Evolutionary conservation across 1,139 yeast genomes (phyloP).

Genomic region (Suhomyces terraborum): DNA sequence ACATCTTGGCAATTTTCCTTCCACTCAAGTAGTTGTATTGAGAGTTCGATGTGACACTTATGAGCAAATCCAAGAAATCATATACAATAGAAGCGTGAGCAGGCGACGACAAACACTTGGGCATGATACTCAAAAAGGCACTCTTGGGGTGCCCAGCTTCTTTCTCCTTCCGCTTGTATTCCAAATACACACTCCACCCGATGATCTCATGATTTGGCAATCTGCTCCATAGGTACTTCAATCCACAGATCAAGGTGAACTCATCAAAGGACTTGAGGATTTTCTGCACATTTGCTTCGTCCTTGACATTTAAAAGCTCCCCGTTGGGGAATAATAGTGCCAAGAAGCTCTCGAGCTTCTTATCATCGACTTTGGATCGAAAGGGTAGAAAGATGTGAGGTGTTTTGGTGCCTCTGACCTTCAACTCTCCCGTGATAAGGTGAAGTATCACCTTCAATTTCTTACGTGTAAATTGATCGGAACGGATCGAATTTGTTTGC

Average conservation of each 20-base stretch:
- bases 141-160: slow-evolving; percentile 65
- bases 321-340: slow-evolving; percentile 57
- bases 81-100: slow-evolving; percentile 89
- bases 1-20: slow-evolving; percentile 75
- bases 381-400: slow-evolving; percentile 72
- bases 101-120: slow-evolving; percentile 77
- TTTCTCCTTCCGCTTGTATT: slow-evolving; percentile 65
- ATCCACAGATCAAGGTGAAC: slow-evolving; percentile 67
- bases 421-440: slow-evolving; percentile 63
- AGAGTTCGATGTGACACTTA: slow-evolving; percentile 81
- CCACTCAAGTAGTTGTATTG: slow-evolving; percentile 79
- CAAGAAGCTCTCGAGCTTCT: slow-evolving; percentile 54
- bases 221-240: slow-evolving; percentile 86
- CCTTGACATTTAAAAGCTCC: slow-evolving; percentile 31
- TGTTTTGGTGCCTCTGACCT: slow-evolving; percentile 55
- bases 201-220: slow-evolving; percentile 77
- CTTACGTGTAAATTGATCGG: slow-evolving; percentile 59
- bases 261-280: slow-evolving; percentile 55
- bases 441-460: slow-evolving; percentile 67
- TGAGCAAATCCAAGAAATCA: slow-evolving; percentile 79
- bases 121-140: slow-evolving; percentile 80
- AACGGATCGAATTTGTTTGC: slow-evolving; percentile 16
- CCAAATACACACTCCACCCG: slow-evolving; percentile 82
- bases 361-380: slow-evolving; percentile 63
- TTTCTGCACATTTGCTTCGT: slow-evolving; percentile 34